Base-by-base conservation (phyloP, 2,329 filamentous ascomycete genomes). In the Fusarium longipes region DNA sequence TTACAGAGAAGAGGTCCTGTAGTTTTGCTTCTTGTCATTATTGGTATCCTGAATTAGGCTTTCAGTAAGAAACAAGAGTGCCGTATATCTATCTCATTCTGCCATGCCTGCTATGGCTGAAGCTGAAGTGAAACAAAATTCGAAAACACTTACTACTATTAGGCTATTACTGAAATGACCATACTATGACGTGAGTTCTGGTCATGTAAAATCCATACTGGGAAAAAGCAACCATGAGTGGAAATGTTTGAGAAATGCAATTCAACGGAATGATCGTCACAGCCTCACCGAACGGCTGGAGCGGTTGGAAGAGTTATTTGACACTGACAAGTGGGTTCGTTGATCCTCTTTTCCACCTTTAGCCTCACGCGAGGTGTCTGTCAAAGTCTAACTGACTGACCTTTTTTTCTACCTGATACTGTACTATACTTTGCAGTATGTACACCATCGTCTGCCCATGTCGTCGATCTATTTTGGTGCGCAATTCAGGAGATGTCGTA, bases 351-450 rank as follows among this genome's bases (percentile, higher is more conserved):
- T 33, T n/a, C 6, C 2, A 5, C 22, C 22, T 36, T 18, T 50
- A 63, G 65, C 60, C 60, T 57, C 27, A 38, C 40, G 17, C 65
- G 49, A 55, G 49, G 30, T 61, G 27, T 61, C 49, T 20, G 14
- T 30, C 39, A 7, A 5, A 11, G 22, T 30, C 27, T 45, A 39
- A 35, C 6, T 27, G 32, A n/a, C n/a, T n/a, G 20, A 10, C 39
- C 22, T 25, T 43, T n/a, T n/a, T n/a, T n/a, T 20, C 25, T 20
- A 57, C 24, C 15, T n/a, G 38, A 40, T 24, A 40, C 20, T 17
- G 38, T 40, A 40, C 38, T 17, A 15, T 40, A 39, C 9, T 3
- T 27, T 25, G 25, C 8, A 25, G 18, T 38, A 39, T 14, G 20
- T 20, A 39, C 22, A 35, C 30, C 45, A 32, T 32, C 36, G 25